phyloP scores from a whole-genome alignment of 2,329 filamentous ascomycete genomes.

The Penicillium digitatum region DNA sequence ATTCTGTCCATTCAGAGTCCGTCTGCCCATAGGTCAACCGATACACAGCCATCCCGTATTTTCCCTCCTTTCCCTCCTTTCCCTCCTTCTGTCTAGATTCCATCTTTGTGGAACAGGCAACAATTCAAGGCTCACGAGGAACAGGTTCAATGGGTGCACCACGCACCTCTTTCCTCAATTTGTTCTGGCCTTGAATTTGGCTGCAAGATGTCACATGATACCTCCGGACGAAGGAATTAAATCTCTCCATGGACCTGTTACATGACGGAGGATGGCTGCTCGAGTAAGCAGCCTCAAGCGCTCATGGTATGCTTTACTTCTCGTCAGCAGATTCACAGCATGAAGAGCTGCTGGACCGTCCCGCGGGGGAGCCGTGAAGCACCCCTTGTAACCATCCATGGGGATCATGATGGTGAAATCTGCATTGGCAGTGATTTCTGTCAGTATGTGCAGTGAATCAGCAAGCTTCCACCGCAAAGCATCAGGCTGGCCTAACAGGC shows the following conservation, averaged over 20 bases:
- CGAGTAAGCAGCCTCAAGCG: slow-evolving; percentile 11
- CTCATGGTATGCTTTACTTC: slow-evolving; percentile 6
- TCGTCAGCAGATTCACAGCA: neutral
- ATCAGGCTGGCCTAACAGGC: slow-evolving; percentile 1
- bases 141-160: slow-evolving; percentile 9
- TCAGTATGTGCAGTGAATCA: slow-evolving; percentile 14
- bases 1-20: slow-evolving; percentile 22
- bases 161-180: slow-evolving; percentile 12
- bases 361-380: neutral
- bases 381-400: slow-evolving; percentile 26
- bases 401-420: slow-evolving; percentile 25
- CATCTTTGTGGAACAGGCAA: neutral
- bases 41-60: slow-evolving; percentile 22
- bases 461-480: slow-evolving; percentile 14
- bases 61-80: neutral
- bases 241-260: neutral
- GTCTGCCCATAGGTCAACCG: slow-evolving; percentile 21
- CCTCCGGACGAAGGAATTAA: neutral
- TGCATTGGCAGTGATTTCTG: slow-evolving; percentile 11
- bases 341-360: neutral
- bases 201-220: neutral
- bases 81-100: neutral
- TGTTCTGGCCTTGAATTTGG: slow-evolving; percentile 11
- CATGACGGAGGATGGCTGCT: neutral
- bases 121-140: slow-evolving; percentile 21